Evolutionary conservation across 495 filamentous ascomycete species (phyloP).

Genomic region (Polyplosphaeria fusca): DNA sequence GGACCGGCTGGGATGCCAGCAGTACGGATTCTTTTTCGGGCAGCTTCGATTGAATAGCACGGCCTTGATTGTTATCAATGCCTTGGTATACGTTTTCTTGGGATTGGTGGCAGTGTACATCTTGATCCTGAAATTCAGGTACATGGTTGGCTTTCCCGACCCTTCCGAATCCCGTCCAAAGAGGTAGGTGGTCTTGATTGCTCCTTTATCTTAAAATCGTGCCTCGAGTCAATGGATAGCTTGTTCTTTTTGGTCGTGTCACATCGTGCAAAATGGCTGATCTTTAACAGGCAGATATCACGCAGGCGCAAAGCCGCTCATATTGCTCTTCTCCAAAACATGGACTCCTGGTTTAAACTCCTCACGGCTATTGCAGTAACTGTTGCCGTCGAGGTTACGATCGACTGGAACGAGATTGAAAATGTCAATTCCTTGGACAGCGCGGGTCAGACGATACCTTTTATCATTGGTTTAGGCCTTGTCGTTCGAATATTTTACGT

Average conservation of each 20-base stretch:
- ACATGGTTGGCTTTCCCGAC: not conserved
- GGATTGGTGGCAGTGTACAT: conserved; percentile 14
- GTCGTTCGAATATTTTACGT: conserved; percentile 27
- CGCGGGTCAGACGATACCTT: conserved; percentile 42
- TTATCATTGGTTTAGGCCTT: conserved; percentile 35
- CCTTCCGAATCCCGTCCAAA: not conserved
- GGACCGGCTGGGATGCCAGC: conserved; percentile 7
- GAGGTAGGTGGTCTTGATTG: not conserved
- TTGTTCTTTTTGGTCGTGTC: not conserved
- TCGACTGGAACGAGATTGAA: conserved; percentile 42
- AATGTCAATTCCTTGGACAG: conserved; percentile 33
- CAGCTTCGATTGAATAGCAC: conserved; percentile 22
- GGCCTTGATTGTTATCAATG: conserved; percentile 11
- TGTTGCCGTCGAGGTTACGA: conserved; percentile 43
- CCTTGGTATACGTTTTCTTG: conserved; percentile 21
- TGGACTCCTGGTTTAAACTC: conserved; percentile 37
- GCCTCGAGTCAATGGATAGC: not conserved
- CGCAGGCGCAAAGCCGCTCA: conserved; percentile 5
- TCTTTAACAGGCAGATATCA: conserved; percentile 1
- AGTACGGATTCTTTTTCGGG: conserved; percentile 30
- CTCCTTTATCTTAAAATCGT: not conserved
- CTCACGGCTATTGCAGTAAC: conserved; percentile 35
- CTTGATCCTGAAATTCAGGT: conserved; percentile 6
- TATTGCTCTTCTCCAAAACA: conserved; percentile 11
- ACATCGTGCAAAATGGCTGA: not conserved